These are phyloP conservation scores for Oryza nivara DNA, from an alignment of 176 grass and related monocot genomes.

Conservation along the genomic window DNA sequence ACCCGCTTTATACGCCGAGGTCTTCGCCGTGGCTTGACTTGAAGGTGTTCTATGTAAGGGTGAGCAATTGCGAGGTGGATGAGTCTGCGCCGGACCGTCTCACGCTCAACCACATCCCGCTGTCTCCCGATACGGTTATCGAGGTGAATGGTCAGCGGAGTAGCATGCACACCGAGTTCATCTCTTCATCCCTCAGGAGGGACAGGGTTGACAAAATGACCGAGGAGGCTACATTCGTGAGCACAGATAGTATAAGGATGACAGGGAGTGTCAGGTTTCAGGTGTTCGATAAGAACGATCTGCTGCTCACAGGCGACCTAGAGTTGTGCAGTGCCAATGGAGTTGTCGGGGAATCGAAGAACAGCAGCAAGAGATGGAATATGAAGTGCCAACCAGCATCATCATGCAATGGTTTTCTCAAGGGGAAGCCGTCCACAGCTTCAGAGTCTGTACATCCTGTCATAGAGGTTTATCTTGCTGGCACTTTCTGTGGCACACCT, in stretches of 20 bases:
- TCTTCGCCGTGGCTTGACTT: constrained; percentile 93
- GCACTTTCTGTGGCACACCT: constrained; percentile 75
- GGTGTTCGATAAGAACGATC: constrained; percentile 75
- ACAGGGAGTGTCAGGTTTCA: constrained; percentile 92
- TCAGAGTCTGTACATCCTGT: constrained; percentile 57
- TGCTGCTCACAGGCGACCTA: constrained; percentile 74
- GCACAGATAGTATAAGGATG: constrained; percentile 88
- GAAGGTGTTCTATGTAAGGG: constrained; percentile 83
- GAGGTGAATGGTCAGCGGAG: constrained; percentile 90
- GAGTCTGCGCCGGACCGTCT: constrained; percentile 67
- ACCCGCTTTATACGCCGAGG: constrained; percentile 70
- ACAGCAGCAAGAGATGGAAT: constrained; percentile 71
- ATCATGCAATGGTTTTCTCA: constrained; percentile 59
- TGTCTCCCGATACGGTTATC: constrained; percentile 82
- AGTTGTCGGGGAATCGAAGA: constrained; percentile 52
- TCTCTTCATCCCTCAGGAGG: constrained; percentile 77
- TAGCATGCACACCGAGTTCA: constrained; percentile 75
- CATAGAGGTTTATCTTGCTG: constrained; percentile 86
- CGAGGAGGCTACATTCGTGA: constrained; percentile 93
- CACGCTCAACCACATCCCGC: constrained; percentile 76
- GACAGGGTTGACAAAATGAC: constrained; percentile 79
- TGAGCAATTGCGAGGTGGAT: constrained; percentile 75
- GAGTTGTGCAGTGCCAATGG: constrained; percentile 68
- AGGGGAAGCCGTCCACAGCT: constrained; percentile 52
- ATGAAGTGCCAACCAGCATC: constrained; percentile 69